Base-by-base conservation (phyloP, 768 basidiomycete species). In the Trametes cingulata region DNA sequence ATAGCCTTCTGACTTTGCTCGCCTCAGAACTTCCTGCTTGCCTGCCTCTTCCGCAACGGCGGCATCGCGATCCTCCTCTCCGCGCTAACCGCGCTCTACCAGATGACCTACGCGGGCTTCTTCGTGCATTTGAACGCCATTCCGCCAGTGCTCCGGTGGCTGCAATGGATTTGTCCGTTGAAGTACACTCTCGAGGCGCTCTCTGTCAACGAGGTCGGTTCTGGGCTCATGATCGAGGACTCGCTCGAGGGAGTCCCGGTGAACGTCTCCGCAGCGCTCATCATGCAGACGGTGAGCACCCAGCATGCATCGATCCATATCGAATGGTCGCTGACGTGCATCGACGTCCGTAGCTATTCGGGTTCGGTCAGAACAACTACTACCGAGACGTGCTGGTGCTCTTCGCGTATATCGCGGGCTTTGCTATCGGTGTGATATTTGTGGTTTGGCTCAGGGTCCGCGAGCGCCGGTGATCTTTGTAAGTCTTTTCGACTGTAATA, bases 11-110 rank as follows among this genome's bases (percentile, higher is more conserved):
- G 14, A 40, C 39, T 15, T 8, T 19, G 1, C 46, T 63, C 33
- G 53, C 36, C 33, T n/a, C 60, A 91, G 91, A 97, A 97, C 75
- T 95, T 98, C 80, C 78, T 97, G 46, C 83, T 97, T 17, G 95
- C 90, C 6, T 85, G 87, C 4, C 65, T 90, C 17, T 91, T 97
- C 81, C 76, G 80, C 52, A 93, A 96, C 63, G 90, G 90, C 27
- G 95, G 95, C 19, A 85, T 96, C 42, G 95, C 95, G 1, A 94
- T 97, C 69, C 82, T 98, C 2, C 72, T 96, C 37, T 93, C 91
- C 0, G 91, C 90, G 9, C 79, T 91, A 20, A 77, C 83, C 0
- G 87, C 85, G 3, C 76, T 91, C 12, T 90, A 88, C 72, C 88
- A 92, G 69, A 91, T 91, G 90, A 93, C 91, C 0, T 93, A 81